A percentile compares a stretch with the other conserved stretches of the same genome.
phyloP scores from a whole-genome alignment of 1,284 basidiomycete species.

The Fomitopsis palustris region DNA sequence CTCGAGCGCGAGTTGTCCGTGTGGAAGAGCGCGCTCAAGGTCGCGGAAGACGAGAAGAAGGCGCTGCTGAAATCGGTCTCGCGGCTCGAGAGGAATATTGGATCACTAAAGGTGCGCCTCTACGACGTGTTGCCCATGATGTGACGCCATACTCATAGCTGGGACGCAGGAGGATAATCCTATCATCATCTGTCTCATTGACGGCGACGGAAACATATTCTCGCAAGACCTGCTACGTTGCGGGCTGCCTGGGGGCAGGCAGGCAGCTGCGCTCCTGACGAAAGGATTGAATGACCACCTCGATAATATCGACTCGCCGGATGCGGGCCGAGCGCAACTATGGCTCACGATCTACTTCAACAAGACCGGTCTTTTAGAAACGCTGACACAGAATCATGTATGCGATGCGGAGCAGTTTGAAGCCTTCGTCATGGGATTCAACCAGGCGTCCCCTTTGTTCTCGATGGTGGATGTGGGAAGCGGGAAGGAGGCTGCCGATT shows the following conservation, averaged over 20 bases:
- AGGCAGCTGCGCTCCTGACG: slow-evolving; percentile 39
- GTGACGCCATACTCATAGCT: not conserved
- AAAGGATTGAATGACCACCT: slow-evolving; percentile 37
- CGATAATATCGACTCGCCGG: slow-evolving; percentile 22
- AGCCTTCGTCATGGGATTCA: slow-evolving; percentile 44
- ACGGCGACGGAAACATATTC: slow-evolving; percentile 49
- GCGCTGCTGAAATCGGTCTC: slow-evolving; percentile 24
- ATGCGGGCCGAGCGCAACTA: slow-evolving; percentile 31
- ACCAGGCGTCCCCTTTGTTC: slow-evolving; percentile 43
- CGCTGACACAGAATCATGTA: slow-evolving; percentile 31
- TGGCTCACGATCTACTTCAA: slow-evolving; percentile 45
- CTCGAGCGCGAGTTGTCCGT: slow-evolving; percentile 35
- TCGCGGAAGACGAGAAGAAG: slow-evolving; percentile 31
- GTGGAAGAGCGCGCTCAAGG: slow-evolving; percentile 36
- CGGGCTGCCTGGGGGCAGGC: slow-evolving; percentile 39
- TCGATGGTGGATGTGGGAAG: slow-evolving; percentile 52
- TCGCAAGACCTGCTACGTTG: slow-evolving; percentile 34
- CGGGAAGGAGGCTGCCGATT: slow-evolving; percentile 54
- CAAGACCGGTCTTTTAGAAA: slow-evolving; percentile 39
- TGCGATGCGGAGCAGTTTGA: slow-evolving; percentile 40
- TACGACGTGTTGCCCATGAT: not conserved
- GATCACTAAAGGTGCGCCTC: slow-evolving; percentile 30
- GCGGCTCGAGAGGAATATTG: slow-evolving; percentile 32
- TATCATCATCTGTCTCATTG: slow-evolving; percentile 39
- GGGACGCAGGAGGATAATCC: slow-evolving; percentile 35